Conservation (phyloP, 345 rosid genomes). For the Kernera saxatilis region DNA sequence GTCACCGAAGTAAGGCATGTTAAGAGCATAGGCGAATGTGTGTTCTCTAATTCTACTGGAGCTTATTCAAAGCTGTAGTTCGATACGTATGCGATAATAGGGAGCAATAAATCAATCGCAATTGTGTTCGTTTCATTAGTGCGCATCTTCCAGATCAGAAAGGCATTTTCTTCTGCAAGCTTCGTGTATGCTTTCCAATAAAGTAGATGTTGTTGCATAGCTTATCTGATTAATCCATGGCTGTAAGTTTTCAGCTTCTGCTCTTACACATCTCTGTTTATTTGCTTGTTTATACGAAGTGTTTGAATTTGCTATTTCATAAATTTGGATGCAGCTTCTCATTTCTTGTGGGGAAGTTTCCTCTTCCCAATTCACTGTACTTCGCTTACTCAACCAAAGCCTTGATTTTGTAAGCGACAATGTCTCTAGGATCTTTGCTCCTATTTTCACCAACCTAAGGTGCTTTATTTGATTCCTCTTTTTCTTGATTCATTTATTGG, state of each 20-base stretch:
- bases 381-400: constrained; percentile 39
- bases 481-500: neutral
- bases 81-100: neutral
- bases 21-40: neutral
- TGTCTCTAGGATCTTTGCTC: constrained; percentile 30
- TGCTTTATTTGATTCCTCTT: neutral
- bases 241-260: constrained; percentile 18
- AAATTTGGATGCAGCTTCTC: constrained; percentile 29
- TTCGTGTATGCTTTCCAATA: neutral
- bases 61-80: neutral
- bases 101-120: neutral
- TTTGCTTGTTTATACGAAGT: neutral
- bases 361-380: constrained; percentile 29
- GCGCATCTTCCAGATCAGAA: constrained; percentile 5
- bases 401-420: constrained; percentile 42
- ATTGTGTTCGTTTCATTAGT: neutral
- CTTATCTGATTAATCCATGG: constrained; percentile 15
- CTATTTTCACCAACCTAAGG: constrained; percentile 33
- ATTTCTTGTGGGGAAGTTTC: constrained; percentile 41
- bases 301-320: neutral
- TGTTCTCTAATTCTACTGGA: neutral
- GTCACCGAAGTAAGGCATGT: neutral
- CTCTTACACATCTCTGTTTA: neutral
- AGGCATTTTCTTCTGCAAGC: neutral
- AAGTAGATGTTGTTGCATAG: neutral